Evolutionary conservation across 2,329 filamentous ascomycete genomes (phyloP).

Genomic region (Cryphonectria radicalis): DNA sequence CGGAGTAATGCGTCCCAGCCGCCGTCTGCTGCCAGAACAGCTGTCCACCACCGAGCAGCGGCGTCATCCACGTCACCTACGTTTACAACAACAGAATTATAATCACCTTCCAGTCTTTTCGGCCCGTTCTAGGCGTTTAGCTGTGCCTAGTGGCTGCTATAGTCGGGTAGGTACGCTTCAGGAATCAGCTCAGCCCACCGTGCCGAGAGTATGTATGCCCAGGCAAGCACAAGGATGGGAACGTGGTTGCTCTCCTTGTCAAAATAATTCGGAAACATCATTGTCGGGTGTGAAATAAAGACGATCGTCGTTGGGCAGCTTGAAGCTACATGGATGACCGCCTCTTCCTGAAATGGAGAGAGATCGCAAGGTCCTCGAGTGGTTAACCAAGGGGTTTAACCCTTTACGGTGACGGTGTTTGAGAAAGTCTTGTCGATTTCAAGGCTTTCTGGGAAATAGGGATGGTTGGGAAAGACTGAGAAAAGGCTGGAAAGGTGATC

Average conservation of each 20-base stretch:
- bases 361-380: constrained; percentile 30
- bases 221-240: constrained; percentile 36
- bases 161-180: constrained; percentile 31
- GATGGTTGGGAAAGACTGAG: constrained; percentile 31
- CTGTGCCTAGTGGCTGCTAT: constrained; percentile 29
- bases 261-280: constrained; percentile 25
- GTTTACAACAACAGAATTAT: constrained; percentile 24
- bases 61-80: constrained; percentile 35
- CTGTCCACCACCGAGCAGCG: constrained; percentile 38
- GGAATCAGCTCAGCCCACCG: constrained; percentile 39
- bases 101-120: constrained; percentile 2
- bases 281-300: constrained; percentile 26
- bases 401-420: constrained; percentile 32
- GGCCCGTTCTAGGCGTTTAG: neutral
- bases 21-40: constrained; percentile 33
- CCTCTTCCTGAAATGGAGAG: constrained; percentile 34
- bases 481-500: constrained; percentile 24
- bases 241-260: constrained; percentile 30
- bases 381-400: constrained; percentile 33
- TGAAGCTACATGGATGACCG: constrained; percentile 31
- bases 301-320: constrained; percentile 25
- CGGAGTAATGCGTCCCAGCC: constrained; percentile 35
- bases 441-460: constrained; percentile 33
- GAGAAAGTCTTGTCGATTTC: constrained; percentile 31
- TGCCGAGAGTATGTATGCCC: constrained; percentile 39